Evolutionary conservation across 371 early-diverging fungal genomes (phyloP).

Genomic region (Neoconidiobolus thromboides): DNA sequence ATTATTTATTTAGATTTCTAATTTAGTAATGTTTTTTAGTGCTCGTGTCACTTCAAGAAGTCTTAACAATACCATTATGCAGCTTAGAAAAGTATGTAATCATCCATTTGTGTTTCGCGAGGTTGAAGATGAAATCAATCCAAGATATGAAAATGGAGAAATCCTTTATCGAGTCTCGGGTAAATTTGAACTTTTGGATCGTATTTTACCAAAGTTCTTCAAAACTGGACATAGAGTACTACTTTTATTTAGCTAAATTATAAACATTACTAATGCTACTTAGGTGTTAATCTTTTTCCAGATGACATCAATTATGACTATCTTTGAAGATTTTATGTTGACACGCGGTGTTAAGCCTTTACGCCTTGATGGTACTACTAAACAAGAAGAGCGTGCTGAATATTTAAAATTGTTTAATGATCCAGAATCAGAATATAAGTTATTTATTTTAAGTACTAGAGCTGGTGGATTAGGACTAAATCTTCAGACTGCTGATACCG

Average conservation of each 20-base stretch:
- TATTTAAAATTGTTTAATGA: slow-evolving; percentile 72
- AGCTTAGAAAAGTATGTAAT: slow-evolving; percentile 97
- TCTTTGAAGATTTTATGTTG: slow-evolving; percentile 88
- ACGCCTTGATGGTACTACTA: slow-evolving; percentile 92
- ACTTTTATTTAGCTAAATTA: neutral
- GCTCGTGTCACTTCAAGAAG: slow-evolving; percentile 51
- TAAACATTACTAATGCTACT: neutral
- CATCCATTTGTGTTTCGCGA: slow-evolving; percentile 98
- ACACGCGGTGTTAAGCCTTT: slow-evolving; percentile 62
- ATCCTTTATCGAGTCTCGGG: slow-evolving; percentile 66
- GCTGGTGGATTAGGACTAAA: slow-evolving; percentile 99
- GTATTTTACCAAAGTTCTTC: slow-evolving; percentile 81
- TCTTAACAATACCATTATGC: slow-evolving; percentile 96
- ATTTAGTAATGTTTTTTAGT: too few species aligned
- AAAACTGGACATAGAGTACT: slow-evolving; percentile 65
- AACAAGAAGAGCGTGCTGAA: slow-evolving; percentile 72
- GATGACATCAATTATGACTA: slow-evolving; percentile 97
- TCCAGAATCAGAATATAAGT: slow-evolving; percentile 62
- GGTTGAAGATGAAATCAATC: slow-evolving; percentile 70
- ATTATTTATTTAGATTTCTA: too few species aligned
- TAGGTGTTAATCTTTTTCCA: slow-evolving; percentile 90
- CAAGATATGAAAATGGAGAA: slow-evolving; percentile 27
- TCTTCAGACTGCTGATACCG: slow-evolving; percentile 98
- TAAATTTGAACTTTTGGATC: slow-evolving; percentile 96
- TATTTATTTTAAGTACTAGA: slow-evolving; percentile 94